A percentile compares a stretch with the other conserved stretches of the same genome.
Conservation (phyloP, 495 filamentous ascomycete species). For the Darksidea phi region DNA sequence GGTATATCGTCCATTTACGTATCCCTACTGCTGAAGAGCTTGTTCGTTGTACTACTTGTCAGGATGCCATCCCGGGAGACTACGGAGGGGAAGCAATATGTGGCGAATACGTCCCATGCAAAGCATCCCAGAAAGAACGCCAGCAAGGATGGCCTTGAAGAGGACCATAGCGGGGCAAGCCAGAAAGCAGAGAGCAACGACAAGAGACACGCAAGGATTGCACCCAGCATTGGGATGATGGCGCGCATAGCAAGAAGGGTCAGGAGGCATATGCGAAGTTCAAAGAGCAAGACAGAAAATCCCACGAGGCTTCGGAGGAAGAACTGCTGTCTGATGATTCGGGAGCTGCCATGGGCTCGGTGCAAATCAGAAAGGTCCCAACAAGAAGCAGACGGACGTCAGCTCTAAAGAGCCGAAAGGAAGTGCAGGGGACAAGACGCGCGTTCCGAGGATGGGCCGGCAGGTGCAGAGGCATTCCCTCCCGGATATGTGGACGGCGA, state of each 20-base stretch:
- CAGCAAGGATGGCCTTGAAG: slow-evolving; percentile 15
- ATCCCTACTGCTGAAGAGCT: not conserved
- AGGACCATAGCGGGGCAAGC: too few species aligned
- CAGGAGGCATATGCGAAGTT: slow-evolving; percentile 18
- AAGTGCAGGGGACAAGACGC: slow-evolving; percentile 35
- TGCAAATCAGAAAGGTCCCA: slow-evolving; percentile 24
- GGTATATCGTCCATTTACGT: not conserved
- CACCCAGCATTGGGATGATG: slow-evolving; percentile 24
- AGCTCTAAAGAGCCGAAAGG: slow-evolving; percentile 17
- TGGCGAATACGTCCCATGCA: slow-evolving; percentile 14
- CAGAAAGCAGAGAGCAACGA: not conserved
- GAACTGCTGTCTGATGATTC: slow-evolving; percentile 22
- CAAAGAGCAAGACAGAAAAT: slow-evolving; percentile 24
- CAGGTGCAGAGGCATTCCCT: slow-evolving; percentile 40
- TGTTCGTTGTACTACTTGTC: not conserved
- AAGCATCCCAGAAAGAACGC: slow-evolving; percentile 10
- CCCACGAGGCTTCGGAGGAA: not conserved
- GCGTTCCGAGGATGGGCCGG: slow-evolving; percentile 41
- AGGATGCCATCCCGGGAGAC: slow-evolving; percentile 46
- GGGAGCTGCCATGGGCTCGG: slow-evolving; percentile 41
- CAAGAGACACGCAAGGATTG: slow-evolving; percentile 15
- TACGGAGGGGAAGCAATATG: slow-evolving; percentile 7
- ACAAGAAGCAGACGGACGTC: slow-evolving; percentile 40
- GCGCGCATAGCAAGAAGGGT: slow-evolving; percentile 21
- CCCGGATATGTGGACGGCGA: slow-evolving; percentile 41